These are phyloP conservation scores for Lactuca saligna DNA, from an alignment of 129 eudicot genomes.

Conservation along the genomic window DNA sequence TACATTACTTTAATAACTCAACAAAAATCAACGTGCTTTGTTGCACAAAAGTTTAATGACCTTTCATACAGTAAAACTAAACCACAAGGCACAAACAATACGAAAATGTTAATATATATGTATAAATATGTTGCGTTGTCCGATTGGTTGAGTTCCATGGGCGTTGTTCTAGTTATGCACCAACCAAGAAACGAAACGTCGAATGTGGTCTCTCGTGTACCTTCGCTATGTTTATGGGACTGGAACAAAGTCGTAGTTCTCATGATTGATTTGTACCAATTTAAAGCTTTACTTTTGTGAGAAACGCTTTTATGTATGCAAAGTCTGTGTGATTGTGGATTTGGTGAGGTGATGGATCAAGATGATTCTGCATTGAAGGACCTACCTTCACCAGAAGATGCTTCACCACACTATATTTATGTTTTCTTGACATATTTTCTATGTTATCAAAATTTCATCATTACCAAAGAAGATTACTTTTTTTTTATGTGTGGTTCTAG, in stretches of 20 bases:
- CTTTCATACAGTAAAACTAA: background rate
- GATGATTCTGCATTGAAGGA: conserved; percentile 19
- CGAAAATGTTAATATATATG: background rate
- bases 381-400: conserved; percentile 31
- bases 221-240: conserved; percentile 25
- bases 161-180: conserved; percentile 22
- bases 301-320: conserved; percentile 16
- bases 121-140: conserved; percentile 6
- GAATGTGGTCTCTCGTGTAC: conserved; percentile 3
- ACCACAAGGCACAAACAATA: conserved; percentile 1
- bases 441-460: background rate
- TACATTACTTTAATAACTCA: conserved; percentile 26
- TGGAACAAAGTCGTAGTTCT: conserved; percentile 23
- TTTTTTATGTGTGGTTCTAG: background rate
- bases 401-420: conserved; percentile 5
- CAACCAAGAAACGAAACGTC: conserved; percentile 38
- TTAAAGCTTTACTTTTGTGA: conserved; percentile 3
- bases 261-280: conserved; percentile 25
- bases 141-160: conserved; percentile 22
- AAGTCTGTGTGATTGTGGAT: conserved; percentile 14
- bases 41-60: conserved; percentile 21
- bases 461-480: too few species aligned
- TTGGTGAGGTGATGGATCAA: conserved; percentile 21
- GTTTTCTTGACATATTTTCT: background rate
- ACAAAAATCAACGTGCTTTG: conserved; percentile 16